These are phyloP conservation scores for Spergularia bocconei DNA, from an alignment of 148 eudicot species.

Conservation along the genomic window DNA sequence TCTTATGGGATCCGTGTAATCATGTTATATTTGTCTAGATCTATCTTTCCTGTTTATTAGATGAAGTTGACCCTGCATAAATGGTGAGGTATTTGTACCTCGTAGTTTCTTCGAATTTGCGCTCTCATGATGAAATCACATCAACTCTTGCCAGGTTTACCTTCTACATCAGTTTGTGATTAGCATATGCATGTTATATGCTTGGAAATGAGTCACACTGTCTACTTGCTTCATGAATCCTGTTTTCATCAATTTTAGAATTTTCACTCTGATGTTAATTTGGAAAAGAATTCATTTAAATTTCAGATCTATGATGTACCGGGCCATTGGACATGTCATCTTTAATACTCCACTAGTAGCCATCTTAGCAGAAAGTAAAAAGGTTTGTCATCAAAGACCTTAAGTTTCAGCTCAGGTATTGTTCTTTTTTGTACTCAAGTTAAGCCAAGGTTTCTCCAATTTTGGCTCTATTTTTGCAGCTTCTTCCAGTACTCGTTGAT, in stretches of 20 bases:
- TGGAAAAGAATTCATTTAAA: not conserved
- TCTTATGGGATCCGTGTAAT: not conserved
- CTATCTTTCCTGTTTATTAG: not conserved
- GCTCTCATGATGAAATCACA: not conserved
- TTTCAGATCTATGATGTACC: slow-evolving; percentile 70
- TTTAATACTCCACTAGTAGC: slow-evolving; percentile 65
- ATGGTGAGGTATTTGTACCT: not conserved
- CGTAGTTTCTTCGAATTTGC: not conserved
- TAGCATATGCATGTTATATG: not conserved
- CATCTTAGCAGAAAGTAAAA: slow-evolving; percentile 66
- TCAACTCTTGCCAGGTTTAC: not conserved
- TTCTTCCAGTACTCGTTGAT: slow-evolving; percentile 61
- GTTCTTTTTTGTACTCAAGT: not conserved
- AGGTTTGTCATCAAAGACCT: slow-evolving; percentile 44
- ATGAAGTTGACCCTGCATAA: slow-evolving; percentile 2
- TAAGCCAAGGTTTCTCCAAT: slow-evolving; percentile 2
- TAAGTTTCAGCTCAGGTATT: not conserved
- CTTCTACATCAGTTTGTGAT: not conserved
- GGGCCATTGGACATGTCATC: slow-evolving; percentile 70
- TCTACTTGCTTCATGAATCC: slow-evolving; percentile 3
- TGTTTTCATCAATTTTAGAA: not conserved
- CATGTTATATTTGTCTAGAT: not conserved
- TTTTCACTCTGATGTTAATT: not conserved
- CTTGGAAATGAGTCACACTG: not conserved
- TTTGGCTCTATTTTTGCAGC: slow-evolving; percentile 44